phyloP scores from a whole-genome alignment of 2,329 filamentous ascomycete species.

The Trichocomaceae sp. region DNA sequence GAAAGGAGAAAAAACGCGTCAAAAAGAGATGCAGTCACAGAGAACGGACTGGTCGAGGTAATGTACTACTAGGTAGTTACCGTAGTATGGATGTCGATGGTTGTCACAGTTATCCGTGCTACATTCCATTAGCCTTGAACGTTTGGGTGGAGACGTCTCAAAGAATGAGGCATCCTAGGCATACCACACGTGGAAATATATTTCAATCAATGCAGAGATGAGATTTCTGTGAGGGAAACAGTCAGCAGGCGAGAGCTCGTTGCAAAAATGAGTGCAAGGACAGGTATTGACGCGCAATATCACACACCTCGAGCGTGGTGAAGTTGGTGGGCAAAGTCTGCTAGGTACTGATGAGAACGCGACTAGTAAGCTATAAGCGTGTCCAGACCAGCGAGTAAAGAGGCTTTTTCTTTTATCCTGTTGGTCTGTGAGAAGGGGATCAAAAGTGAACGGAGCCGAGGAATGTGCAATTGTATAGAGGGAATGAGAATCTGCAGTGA shows the following conservation, averaged over 20 bases:
- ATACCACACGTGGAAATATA: constrained; percentile 33
- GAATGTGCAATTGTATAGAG: constrained; percentile 11
- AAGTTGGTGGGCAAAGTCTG: constrained; percentile 5
- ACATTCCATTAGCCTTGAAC: constrained; percentile 29
- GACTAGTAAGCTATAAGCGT: constrained; percentile 12
- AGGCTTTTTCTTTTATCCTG: not conserved
- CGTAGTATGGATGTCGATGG: constrained; percentile 11
- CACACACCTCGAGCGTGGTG: not conserved
- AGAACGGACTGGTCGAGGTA: constrained; percentile 14
- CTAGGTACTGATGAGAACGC: constrained; percentile 6
- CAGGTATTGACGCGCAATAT: not conserved
- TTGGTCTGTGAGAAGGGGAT: constrained; percentile 7
- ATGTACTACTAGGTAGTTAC: constrained; percentile 8
- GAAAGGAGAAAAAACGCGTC: constrained; percentile 16
- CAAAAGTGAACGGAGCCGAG: constrained; percentile 8
- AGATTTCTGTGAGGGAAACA: constrained; percentile 18
- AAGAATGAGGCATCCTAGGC: constrained; percentile 24
- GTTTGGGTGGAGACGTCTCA: constrained; percentile 27
- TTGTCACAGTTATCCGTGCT: constrained; percentile 25
- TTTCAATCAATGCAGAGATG: constrained; percentile 16
- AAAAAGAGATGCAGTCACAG: constrained; percentile 19
- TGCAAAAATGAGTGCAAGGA: not conserved
- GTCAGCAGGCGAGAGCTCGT: constrained; percentile 6
- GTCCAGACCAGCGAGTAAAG: not conserved
- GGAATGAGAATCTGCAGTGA: constrained; percentile 7